These are phyloP conservation scores for Lecanicillium sp. DNA, from an alignment of 2,329 filamentous ascomycete genomes.

Conservation along the genomic window DNA sequence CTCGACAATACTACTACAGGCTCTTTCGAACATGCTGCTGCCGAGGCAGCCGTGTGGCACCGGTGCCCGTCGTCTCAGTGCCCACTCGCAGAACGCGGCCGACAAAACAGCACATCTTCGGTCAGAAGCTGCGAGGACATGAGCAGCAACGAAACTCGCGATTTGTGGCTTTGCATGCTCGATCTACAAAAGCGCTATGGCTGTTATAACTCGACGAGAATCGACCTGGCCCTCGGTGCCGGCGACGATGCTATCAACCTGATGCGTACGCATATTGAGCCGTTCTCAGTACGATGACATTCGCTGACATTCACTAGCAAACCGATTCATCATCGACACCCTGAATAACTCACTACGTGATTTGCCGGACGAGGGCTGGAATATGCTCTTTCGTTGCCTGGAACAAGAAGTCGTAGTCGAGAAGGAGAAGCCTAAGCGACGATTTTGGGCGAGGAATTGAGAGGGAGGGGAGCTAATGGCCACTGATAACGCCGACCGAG, in stretches of 20 bases:
- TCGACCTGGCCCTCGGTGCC: conserved; percentile 36
- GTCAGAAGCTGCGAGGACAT: conserved; percentile 24
- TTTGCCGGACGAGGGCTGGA: conserved; percentile 27
- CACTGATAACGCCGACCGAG: no score
- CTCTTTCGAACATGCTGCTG: neutral
- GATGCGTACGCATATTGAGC: conserved; percentile 32
- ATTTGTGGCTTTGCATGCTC: conserved; percentile 42
- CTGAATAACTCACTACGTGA: conserved; percentile 29
- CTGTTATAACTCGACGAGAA: conserved; percentile 42
- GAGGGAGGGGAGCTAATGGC: neutral
- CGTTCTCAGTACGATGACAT: neutral
- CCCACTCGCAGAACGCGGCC: conserved; percentile 2
- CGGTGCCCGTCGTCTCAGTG: conserved; percentile 6
- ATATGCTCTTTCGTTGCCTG: conserved; percentile 24
- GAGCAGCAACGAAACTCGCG: conserved; percentile 29
- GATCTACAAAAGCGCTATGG: conserved; percentile 37
- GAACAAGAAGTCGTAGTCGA: conserved; percentile 10
- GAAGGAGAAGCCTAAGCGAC: conserved; percentile 17
- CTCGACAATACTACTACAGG: conserved; percentile 1
- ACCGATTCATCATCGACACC: conserved; percentile 32
- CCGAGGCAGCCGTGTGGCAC: neutral
- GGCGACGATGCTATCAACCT: conserved; percentile 30
- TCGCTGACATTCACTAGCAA: conserved; percentile 16
- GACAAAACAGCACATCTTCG: conserved; percentile 11
- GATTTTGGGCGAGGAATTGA: conserved; percentile 19